phyloP scores from a whole-genome alignment of 2,329 filamentous ascomycete genomes.

The Ilyonectria sp. region DNA sequence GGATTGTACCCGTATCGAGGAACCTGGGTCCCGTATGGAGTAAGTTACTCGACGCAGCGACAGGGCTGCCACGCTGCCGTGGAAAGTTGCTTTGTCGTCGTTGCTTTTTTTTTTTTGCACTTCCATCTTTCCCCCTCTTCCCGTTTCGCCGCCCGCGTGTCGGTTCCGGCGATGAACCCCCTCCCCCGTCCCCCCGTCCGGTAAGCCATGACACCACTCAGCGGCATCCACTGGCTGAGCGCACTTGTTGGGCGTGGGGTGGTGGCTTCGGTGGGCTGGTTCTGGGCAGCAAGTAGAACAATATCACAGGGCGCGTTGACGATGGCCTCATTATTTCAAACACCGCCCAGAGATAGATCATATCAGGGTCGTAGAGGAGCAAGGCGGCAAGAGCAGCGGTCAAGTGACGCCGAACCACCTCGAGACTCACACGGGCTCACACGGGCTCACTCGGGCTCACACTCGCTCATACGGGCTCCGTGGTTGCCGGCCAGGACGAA shows the following conservation, averaged over 20 bases:
- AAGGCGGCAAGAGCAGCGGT: conserved; percentile 43
- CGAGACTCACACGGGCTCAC: conserved; percentile 41
- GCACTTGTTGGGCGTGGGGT: conserved; percentile 41
- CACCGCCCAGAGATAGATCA: conserved; percentile 42
- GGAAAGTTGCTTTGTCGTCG: conserved; percentile 40
- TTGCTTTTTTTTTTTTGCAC: conserved; percentile 33
- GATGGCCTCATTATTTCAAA: conserved; percentile 47
- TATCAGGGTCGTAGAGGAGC: conserved; percentile 41
- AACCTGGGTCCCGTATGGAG: conserved; percentile 16
- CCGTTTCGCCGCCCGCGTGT: conserved; percentile 41
- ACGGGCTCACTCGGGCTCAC: conserved; percentile 41
- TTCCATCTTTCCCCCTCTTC: conserved; percentile 25
- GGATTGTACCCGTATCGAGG: conserved; percentile 3
- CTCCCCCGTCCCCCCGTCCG: conserved; percentile 28
- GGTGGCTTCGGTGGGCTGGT: conserved; percentile 44
- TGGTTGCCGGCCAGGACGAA: conserved; percentile 42
- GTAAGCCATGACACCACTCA: conserved; percentile 46
- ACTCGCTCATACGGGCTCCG: conserved; percentile 40
- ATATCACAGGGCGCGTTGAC: conserved; percentile 42
- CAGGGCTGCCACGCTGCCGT: conserved; percentile 39
- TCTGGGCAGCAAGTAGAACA: conserved; percentile 40
- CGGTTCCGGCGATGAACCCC: conserved; percentile 37
- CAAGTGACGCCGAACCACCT: conserved; percentile 46
- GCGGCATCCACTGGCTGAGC: conserved; percentile 39
- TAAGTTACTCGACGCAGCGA: conserved; percentile 4